A percentile compares a stretch with the other conserved stretches of the same genome.
Conservation (phyloP, 2,329 filamentous ascomycete species). For the Xylaria sp. region DNA sequence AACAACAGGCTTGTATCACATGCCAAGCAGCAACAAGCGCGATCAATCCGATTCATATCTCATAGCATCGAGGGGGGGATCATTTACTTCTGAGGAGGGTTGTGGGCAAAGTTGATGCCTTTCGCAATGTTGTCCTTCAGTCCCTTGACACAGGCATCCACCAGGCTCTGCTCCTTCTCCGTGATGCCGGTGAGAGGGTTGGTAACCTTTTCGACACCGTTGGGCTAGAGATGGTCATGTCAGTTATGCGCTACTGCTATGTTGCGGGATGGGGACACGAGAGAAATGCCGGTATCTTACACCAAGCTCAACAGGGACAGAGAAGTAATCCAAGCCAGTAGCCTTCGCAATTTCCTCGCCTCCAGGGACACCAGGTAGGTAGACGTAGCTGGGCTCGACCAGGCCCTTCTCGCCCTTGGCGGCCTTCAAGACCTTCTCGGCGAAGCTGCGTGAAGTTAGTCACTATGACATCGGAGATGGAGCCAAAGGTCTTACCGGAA, state of each 20-base stretch:
- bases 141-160: conserved; percentile 78
- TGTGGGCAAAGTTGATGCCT: conserved; percentile 89
- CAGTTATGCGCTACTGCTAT: conserved; percentile 32
- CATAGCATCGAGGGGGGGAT: conserved; percentile 48
- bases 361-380: conserved; percentile 88
- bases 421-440: conserved; percentile 92
- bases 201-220: conserved; percentile 84
- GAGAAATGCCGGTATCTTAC: conserved; percentile 65
- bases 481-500: conserved; percentile 72
- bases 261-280: not conserved
- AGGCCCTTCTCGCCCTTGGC: conserved; percentile 89
- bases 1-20: conserved; percentile 35
- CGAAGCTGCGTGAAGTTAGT: conserved; percentile 70
- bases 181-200: conserved; percentile 82
- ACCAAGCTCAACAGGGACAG: conserved; percentile 92
- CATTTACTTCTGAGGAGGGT: conserved; percentile 87
- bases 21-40: conserved; percentile 24
- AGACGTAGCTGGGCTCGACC: conserved; percentile 94
- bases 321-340: conserved; percentile 92
- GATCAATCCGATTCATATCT: conserved; percentile 34
- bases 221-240: conserved; percentile 64
- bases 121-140: conserved; percentile 94
- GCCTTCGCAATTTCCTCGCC: conserved; percentile 87
- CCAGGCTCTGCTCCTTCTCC: conserved; percentile 88
- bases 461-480: not conserved